Base-by-base conservation (phyloP, 1,284 basidiomycete species). In the Sporisorium scitamineum region DNA sequence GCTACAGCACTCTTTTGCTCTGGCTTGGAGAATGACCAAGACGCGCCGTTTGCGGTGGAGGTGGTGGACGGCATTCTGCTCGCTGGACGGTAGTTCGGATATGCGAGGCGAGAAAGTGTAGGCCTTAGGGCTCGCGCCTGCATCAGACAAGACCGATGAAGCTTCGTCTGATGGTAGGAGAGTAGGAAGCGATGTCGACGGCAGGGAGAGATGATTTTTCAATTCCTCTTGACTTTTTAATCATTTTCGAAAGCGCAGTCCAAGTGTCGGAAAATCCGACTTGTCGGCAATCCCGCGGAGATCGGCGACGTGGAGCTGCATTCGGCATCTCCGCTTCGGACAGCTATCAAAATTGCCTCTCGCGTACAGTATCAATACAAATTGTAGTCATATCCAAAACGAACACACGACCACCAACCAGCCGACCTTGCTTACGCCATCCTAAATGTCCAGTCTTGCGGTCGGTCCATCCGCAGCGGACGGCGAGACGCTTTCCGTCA, bases 1-100 rank as follows among this genome's bases (percentile, higher is more conserved):
- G 72, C 57, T 4, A 77, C 45, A 18, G 31, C 29, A 22, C 54
- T 60, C n/a, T 63, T 47, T 2, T 22, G 10, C 45, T 65, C 59
- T 10, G 62, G 48, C 27, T 59, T 52, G 34, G 72, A 67, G 29
- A 70, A 55, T 6, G 71, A 62, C 70, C 70, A 72, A 11, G 51
- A 41, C 16, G 41, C 29, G 24, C 47, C 34, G 9, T 24, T 37
- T 2, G 55, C 37, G 31, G 27, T 16, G 24, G 52, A 31, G 32
- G 44, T 44, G 58, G 63, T 54, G 34, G 72, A 66, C 29, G 67
- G 63, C 67, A 70, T 75, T 58, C 68, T 67, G 59, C 59, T 65
- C 51, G 51, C 55, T 32, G 44, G 22, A 32, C 18, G 11, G 37
- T 11, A 11, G 18, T 4, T 10, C 6, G 41, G 32, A n/a, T 20